These are phyloP conservation scores for Pueraria montana DNA, from an alignment of 306 rosid species.

Conservation along the genomic window DNA sequence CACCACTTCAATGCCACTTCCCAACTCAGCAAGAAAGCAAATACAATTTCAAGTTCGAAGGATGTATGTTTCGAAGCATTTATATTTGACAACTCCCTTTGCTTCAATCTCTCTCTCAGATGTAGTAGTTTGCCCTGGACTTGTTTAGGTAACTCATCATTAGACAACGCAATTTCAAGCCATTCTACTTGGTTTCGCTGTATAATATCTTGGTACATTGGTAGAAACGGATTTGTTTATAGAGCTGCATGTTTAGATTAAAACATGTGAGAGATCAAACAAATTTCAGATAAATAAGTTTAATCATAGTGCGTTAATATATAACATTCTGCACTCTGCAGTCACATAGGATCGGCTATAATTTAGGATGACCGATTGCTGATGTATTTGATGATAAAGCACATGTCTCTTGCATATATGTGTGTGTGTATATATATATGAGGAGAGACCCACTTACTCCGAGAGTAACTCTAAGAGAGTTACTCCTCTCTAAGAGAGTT, in stretches of 20 bases:
- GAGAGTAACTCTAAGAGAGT: too few species aligned
- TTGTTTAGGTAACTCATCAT: too few species aligned
- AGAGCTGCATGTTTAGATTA: background rate
- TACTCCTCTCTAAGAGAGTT: too few species aligned
- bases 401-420: too few species aligned
- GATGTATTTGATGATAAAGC: too few species aligned
- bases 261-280: too few species aligned
- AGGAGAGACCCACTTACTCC: too few species aligned
- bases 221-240: background rate
- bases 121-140: background rate
- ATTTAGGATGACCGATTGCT: too few species aligned
- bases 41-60: conserved; percentile 7
- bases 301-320: conserved; percentile 30
- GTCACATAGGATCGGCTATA: too few species aligned
- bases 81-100: conserved; percentile 55
- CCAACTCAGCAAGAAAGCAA: conserved; percentile 48
- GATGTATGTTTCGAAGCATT: conserved; percentile 5
- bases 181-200: conserved; percentile 59
- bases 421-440: too few species aligned
- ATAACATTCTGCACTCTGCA: too few species aligned
- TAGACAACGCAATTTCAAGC: background rate
- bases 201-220: conserved; percentile 76
- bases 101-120: conserved; percentile 62
- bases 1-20: conserved; percentile 28
- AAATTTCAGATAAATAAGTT: background rate